Conservation (phyloP, 2,329 filamentous ascomycete species). For the Diaporthe humulicola region DNA sequence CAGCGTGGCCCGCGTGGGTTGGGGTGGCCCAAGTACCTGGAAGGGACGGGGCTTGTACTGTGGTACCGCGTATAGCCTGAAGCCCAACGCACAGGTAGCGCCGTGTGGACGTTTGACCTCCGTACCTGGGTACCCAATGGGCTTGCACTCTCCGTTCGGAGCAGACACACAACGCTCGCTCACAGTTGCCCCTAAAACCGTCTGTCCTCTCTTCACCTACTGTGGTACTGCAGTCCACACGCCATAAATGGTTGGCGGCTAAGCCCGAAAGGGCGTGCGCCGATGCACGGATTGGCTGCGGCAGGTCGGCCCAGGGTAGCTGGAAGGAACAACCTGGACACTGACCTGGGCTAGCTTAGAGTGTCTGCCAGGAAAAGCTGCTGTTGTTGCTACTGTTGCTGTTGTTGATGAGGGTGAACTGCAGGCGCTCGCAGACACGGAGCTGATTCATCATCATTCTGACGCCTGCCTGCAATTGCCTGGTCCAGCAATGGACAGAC, state of each 20-base stretch:
- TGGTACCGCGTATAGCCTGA: not conserved
- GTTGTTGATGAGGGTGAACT: no score
- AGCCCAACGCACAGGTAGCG: not conserved
- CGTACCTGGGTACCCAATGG: no score
- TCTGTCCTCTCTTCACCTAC: not conserved
- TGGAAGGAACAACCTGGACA: constrained; percentile 21
- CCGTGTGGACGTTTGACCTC: not conserved
- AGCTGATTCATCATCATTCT: not conserved
- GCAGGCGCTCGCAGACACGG: no score
- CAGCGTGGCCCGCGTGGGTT: no score
- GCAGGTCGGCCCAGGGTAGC: not conserved
- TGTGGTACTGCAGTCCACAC: not conserved
- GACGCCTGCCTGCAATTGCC: not conserved
- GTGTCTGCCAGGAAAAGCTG: not conserved
- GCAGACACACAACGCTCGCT: no score
- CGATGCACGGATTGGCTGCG: constrained; percentile 20
- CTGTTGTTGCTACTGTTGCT: not conserved
- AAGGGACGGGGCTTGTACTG: not conserved
- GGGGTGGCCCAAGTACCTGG: not conserved
- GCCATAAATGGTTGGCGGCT: constrained; percentile 1
- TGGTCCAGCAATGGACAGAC: not conserved
- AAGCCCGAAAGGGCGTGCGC: not conserved
- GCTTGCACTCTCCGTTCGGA: no score
- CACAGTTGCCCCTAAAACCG: not conserved
- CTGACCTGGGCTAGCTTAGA: no score